A percentile compares a stretch with the other conserved stretches of the same genome.
These are phyloP conservation scores for Violaceomyces palustris DNA, from an alignment of 1,284 basidiomycete species.

Conservation along the genomic window DNA sequence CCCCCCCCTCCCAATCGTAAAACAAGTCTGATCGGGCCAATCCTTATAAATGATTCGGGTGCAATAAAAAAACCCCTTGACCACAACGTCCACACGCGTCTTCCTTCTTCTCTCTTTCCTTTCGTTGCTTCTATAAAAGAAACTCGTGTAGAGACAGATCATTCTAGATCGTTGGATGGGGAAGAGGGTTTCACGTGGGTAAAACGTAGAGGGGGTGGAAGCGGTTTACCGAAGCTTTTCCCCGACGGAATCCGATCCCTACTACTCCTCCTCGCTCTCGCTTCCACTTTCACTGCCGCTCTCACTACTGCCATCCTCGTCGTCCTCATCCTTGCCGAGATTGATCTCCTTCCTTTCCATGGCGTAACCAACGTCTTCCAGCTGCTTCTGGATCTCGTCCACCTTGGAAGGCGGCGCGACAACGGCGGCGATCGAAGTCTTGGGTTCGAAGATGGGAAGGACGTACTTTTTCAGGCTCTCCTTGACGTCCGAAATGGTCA, in stretches of 20 bases:
- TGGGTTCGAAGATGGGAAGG: conserved; percentile 76
- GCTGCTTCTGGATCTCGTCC: conserved; percentile 65
- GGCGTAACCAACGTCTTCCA: conserved; percentile 68
- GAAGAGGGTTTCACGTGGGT: no score
- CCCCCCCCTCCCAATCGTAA: no score
- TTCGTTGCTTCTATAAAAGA: no score
- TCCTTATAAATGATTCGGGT: no score
- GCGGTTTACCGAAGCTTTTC: no score
- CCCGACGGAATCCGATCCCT: conserved; percentile 7
- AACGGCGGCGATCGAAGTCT: conserved; percentile 72
- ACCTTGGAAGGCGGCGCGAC: conserved; percentile 77
- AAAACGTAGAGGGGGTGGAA: no score
- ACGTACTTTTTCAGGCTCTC: conserved; percentile 69
- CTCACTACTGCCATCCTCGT: conserved; percentile 6
- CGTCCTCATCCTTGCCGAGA: conserved; percentile 55
- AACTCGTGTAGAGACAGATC: no score
- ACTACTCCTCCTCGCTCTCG: conserved; percentile 4
- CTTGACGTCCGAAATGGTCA: conserved; percentile 74
- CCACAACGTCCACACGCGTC: no score
- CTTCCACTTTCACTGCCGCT: background rate
- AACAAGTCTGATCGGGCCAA: no score
- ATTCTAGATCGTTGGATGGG: no score
- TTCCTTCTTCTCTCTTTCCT: no score
- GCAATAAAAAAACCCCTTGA: no score
- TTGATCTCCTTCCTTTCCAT: conserved; percentile 70